Evolutionary conservation across 2,329 filamentous ascomycete genomes (phyloP), one percentile per base, ranked within the genome.

Genomic region (Capronia coronata): DNA sequence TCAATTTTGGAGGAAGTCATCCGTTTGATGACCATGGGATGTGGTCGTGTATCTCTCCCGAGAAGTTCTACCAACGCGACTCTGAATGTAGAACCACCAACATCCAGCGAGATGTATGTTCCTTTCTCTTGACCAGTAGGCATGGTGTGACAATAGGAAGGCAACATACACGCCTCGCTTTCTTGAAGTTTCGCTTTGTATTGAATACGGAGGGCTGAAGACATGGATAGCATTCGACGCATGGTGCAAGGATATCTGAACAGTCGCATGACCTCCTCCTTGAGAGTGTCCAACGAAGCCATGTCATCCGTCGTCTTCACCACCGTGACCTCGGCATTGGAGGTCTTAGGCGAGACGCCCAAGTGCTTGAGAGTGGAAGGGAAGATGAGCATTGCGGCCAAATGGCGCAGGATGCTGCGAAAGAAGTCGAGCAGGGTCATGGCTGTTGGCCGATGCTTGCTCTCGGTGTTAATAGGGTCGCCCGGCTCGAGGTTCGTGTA

Each of bases 1-100:
- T 80, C 76, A 55, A 84, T 83, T 42, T 68, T 68, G 57, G 73
- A 77, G 38, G 71, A 75, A 30, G 72, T 69, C 64, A 79, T 77
- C 49, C 70, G 70, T 45, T 76, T 65, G 48, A 82, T 79, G 51
- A 71, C 70, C 71, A 83, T 74, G 53, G 68, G 66, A 8, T 22
- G 19, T 49, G 69, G 68, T 4, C 64, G 61, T 25, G 66, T 67
- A n/a, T 67, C 61, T 46, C 71, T 70, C 25, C 77, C 78, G 49
- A 63, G 64, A 43, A 84, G 63, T 54, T 80, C 71, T 23, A 83
- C 75, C 53, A 83, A 65, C 21, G 79, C 80, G 32, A 83, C 74
- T 7, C 80, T 75, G 59, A 83, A 80, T 1, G 79, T 83, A 13
- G 80, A 83, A n/a, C 80, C 80, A 25, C 80, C 80, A 16, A 83